These are phyloP conservation scores for Brassica napus DNA, from an alignment of 345 rosid genomes.

Conservation along the genomic window DNA sequence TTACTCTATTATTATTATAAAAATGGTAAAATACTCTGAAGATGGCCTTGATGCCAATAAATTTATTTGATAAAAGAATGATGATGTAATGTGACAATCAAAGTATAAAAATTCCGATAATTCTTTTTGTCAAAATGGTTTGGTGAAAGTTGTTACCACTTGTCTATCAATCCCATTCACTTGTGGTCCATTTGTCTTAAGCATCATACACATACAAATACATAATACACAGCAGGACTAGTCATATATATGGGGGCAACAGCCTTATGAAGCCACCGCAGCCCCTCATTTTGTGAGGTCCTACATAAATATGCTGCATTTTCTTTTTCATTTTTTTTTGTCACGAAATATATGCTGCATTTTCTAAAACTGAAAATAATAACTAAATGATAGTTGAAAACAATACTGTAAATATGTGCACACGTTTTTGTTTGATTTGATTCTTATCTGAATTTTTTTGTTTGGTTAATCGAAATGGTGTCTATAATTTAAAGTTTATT, in stretches of 20 bases:
- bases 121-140: slow-evolving; percentile 27
- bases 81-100: neutral
- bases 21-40: neutral
- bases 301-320: slow-evolving; percentile 5
- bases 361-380: neutral
- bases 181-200: slow-evolving; percentile 29
- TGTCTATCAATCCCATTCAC: slow-evolving; percentile 26
- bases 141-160: slow-evolving; percentile 32
- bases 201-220: slow-evolving; percentile 10
- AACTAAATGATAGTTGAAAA: neutral
- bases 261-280: slow-evolving; percentile 22
- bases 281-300: slow-evolving; percentile 4
- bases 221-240: slow-evolving; percentile 15
- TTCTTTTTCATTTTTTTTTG: neutral
- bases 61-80: neutral
- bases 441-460: neutral
- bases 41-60: neutral
- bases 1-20: neutral
- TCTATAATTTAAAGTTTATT: neutral
- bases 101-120: neutral
- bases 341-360: neutral
- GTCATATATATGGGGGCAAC: slow-evolving; percentile 20
- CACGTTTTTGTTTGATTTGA: neutral
- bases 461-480: neutral
- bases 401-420: neutral